Base-by-base conservation (phyloP, 805 yeast species). In the Lipomyces japonicus region DNA sequence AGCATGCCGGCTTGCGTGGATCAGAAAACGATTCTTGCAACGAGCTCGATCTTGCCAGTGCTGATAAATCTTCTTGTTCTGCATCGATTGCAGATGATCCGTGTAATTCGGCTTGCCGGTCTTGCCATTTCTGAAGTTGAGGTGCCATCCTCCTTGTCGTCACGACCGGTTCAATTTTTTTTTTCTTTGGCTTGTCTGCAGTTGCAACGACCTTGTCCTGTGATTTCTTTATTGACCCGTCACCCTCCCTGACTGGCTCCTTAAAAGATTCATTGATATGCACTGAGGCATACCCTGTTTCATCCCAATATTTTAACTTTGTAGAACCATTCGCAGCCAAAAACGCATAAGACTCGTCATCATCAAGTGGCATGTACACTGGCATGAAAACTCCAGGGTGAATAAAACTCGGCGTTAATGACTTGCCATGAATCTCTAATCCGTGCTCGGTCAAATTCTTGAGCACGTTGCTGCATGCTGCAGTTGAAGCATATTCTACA, bases 341-440 rank as follows among this genome's bases (percentile, higher is more conserved):
- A 21, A 52, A 53, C 24, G 51, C 39, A 21, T n/a, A 46, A 9
- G 16, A 7, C 30, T 41, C 40, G 18, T 19, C 43, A 3, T 19
- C 24, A 14, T 3, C 39, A 5, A 24, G 22, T 3, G 23, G n/a
- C 3, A 25, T 36, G 36, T 54, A 47, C 2, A 48, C 37, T 3
- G 59, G 59, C n/a, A 55, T 51, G 38, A 55, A 55, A 9, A 55
- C 59, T 10, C 59, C 59, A 2, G 57, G 44, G 37, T 55, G 59
- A 6, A 55, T 53, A 26, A 32, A 55, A 14, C 37, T 37, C 39
- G 39, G 39, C 12, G 10, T 19, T 10, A 46, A 36, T 2, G 7
- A 24, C 14, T 24, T n/a, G 18, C 46, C 45, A 16, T 21, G 42
- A 35, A 44, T 35, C 10, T 19, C 14, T 4, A 48, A 34, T 4